Base-by-base conservation (phyloP, 805 yeast species). In the Kodamaea laetipori region DNA sequence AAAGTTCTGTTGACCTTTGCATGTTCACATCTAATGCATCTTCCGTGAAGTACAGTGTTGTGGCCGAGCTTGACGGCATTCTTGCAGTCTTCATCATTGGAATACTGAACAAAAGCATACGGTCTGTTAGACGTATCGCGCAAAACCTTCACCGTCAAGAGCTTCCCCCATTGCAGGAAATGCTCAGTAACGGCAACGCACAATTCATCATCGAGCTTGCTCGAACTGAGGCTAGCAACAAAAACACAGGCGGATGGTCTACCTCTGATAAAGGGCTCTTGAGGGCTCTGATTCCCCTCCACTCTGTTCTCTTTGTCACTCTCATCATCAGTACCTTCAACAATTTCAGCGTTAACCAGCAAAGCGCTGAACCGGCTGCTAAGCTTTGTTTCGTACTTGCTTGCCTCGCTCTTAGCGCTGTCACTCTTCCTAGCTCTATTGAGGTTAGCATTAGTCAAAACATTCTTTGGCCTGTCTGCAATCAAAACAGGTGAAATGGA, bases 1-100 rank as follows among this genome's bases (percentile, higher is more conserved):
- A 92, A 68, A 10, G 97, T 90, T 50, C 97, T 74, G 63, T 90
- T 92, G 36, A 90, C 96, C 56, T 86, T 82, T 0, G 98, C 98
- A 13, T 82, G 82, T 64, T 92, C 97, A 65, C 96, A 87, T 44
- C 97, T 76, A 34, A 92, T 78, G 3, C 80, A 70, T 59, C 96
- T 75, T 10, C 90, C 95, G 58, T 86, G 81, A 37, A 90, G 63
- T 5, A 70, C 61, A 4, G 88, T 73, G 44, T 82, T 81, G 54
- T 86, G 92, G 8, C 89, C 95, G 47, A 73, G 71, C 13, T 60
- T 63, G 41, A 89, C 74, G 0, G 96, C 97, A 4, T 50, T 58
- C 48, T 74, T 71, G 4, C 95, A 90, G 51, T 85, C 92, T 6
- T 65, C 69, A 50, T 85, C 94, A 44, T 69, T 78, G 6, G 79